Base-by-base conservation (phyloP, 805 yeast species). In the Hanseniaspora mollemarum region DNA sequence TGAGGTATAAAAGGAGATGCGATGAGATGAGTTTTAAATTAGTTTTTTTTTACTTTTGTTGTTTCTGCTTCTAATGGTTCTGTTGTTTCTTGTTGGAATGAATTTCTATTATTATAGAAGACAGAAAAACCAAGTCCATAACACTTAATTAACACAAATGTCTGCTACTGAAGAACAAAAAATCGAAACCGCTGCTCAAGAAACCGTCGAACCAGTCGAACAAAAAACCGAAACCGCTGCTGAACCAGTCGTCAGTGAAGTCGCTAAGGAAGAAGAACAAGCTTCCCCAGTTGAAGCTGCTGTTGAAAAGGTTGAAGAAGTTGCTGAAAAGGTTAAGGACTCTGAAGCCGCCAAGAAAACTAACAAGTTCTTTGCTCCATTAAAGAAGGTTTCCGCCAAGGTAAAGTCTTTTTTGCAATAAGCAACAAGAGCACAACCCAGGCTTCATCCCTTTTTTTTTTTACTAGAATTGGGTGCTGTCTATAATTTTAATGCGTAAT, bases 271-370 rank as follows among this genome's bases (percentile, higher is more conserved):
- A 18, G 54, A 51, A 19, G 53, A 52, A 43, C 52, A 53, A 33
- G 45, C 52, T 25, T 19, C 32, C 26, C 21, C 29, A 28, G 39
- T 42, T 26, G 51, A 53, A 51, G 52, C 53, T 35, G 56, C 49
- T 53, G 46, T 49, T 39, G 28, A 46, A 45, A 19, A 49, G 46
- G 32, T 49, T 54, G 54, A 56, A 54, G 58, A 54, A 53, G 49
- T 35, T 49, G 43, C 44, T 53, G 33, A 49, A 43, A 45, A 54
- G 52, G 53, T 42, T 51, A 35, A 35, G 22, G 53, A 55, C 53
- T 49, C 36, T 36, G 51, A 48, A 21, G 36, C 43, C n/a, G 43
- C 13, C 12, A 46, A 39, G 32, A 35, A 35, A 32, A 7, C 26
- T 18, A 31, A 36, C 53, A 44, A 43, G 33, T 15, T 44, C 2